Evolutionary conservation across 805 yeast genomes (phyloP).

Genomic region (Ogataea paraovalis): DNA sequence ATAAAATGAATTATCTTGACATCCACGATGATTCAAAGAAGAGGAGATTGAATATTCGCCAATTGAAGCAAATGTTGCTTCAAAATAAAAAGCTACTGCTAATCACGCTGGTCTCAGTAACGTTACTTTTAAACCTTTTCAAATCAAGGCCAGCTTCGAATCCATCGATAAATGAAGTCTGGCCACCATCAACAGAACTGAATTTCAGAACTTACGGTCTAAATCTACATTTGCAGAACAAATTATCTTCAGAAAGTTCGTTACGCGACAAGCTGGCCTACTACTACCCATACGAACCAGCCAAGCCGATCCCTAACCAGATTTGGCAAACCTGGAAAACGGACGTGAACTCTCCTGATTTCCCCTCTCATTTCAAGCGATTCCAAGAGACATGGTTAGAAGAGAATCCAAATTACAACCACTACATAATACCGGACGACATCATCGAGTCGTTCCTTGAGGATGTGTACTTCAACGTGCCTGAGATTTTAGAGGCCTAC

Average conservation of each 20-base stretch:
- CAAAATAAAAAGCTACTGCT: conserved; percentile 8
- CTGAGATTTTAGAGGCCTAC: conserved; percentile 75
- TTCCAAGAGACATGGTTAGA: conserved; percentile 62
- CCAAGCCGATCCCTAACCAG: conserved; percentile 63
- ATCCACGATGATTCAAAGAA: conserved; percentile 11
- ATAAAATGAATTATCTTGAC: conserved; percentile 1
- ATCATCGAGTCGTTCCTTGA: conserved; percentile 49
- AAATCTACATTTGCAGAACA: conserved; percentile 10
- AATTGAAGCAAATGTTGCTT: too few species aligned
- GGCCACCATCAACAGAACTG: too few species aligned
- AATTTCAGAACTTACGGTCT: conserved; percentile 14
- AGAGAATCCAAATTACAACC: conserved; percentile 59
- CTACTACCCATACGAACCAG: conserved; percentile 71
- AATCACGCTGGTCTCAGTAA: too few species aligned
- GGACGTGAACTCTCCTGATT: conserved; percentile 48
- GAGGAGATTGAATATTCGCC: neutral
- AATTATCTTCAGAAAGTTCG: conserved; percentile 16
- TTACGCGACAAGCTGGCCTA: conserved; percentile 58
- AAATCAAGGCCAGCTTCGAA: too few species aligned
- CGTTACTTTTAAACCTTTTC: too few species aligned
- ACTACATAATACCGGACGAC: conserved; percentile 68
- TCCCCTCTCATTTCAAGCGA: conserved; percentile 50
- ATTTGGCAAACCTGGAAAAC: conserved; percentile 97
- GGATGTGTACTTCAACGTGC: conserved; percentile 63
- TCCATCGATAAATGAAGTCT: too few species aligned